phyloP scores from a whole-genome alignment of 2,329 filamentous ascomycete species.

The Fusarium verticillioides region DNA sequence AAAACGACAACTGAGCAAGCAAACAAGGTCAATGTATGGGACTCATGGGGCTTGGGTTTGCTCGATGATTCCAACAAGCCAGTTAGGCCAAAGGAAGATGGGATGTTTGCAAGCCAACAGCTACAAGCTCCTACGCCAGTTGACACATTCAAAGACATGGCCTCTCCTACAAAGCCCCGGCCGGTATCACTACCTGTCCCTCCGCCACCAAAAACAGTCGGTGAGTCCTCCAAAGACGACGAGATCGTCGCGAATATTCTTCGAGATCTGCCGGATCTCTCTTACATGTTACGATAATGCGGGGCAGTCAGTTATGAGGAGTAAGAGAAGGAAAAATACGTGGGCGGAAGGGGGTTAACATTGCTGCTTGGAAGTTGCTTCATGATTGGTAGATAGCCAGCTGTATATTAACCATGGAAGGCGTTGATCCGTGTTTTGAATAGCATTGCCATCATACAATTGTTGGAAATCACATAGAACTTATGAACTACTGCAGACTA shows the following conservation, averaged over 20 bases:
- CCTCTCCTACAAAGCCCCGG: background rate
- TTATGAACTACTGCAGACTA: background rate
- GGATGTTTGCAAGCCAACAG: background rate
- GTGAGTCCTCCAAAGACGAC: constrained; percentile 43
- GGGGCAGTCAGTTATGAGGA: constrained; percentile 16
- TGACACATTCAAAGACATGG: background rate
- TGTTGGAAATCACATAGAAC: constrained; percentile 1
- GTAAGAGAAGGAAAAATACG: constrained; percentile 5
- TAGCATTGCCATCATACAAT: constrained; percentile 13
- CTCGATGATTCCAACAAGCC: constrained; percentile 24
- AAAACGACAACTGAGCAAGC: constrained; percentile 11
- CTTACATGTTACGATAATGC: constrained; percentile 57
- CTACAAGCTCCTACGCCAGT: constrained; percentile 7
- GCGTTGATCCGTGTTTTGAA: constrained; percentile 22
- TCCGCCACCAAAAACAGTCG: constrained; percentile 8
- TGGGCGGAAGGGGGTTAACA: background rate
- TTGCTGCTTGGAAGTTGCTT: background rate
- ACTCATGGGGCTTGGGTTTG: constrained; percentile 34
- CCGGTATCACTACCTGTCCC: constrained; percentile 9
- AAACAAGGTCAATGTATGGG: constrained; percentile 31
- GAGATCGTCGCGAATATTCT: constrained; percentile 51
- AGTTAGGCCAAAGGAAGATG: constrained; percentile 11
- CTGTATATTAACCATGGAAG: constrained; percentile 33
- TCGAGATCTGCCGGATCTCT: constrained; percentile 55
- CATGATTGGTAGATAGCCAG: background rate